Percentiles rank a stretch among this genome's conserved stretches.
These are phyloP conservation scores for Pulveroboletus sp. DNA, from an alignment of 768 basidiomycete genomes.

Conservation along the genomic window DNA sequence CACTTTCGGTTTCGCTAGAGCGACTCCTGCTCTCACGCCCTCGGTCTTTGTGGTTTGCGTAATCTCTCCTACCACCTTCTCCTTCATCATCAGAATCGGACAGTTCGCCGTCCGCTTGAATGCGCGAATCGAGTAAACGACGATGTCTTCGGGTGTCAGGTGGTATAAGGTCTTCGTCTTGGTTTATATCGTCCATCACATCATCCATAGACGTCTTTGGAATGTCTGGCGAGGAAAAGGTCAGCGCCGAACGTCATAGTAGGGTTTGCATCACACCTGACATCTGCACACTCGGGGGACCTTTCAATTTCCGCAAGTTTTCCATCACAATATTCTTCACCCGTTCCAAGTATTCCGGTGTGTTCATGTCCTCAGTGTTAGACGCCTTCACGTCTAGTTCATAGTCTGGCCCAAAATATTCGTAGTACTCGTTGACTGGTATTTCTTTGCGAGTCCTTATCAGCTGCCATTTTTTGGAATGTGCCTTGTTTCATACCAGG, in stretches of 20 bases:
- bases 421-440: constrained; percentile 98
- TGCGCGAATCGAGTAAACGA: constrained; percentile 73
- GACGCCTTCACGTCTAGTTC: constrained; percentile 92
- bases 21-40: constrained; percentile 42
- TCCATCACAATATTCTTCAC: constrained; percentile 92
- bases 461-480: background rate
- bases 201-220: constrained; percentile 84
- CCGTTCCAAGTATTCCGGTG: constrained; percentile 87
- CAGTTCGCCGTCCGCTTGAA: constrained; percentile 84
- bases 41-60: constrained; percentile 53
- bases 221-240: constrained; percentile 53
- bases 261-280: constrained; percentile 48
- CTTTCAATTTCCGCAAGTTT: constrained; percentile 79
- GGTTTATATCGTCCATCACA: constrained; percentile 73
- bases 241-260: background rate
- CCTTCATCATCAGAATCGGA: constrained; percentile 99
- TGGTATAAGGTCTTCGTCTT: constrained; percentile 80
- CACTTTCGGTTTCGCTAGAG: constrained; percentile 43
- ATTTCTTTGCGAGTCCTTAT: constrained; percentile 61
- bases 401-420: constrained; percentile 98
- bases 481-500: constrained; percentile 48
- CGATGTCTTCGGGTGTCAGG: constrained; percentile 74
- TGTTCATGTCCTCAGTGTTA: constrained; percentile 95
- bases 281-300: constrained; percentile 93
- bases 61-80: constrained; percentile 77